These are phyloP conservation scores for Zalaria sp. DNA, from an alignment of 2,329 filamentous ascomycete genomes.

Conservation along the genomic window DNA sequence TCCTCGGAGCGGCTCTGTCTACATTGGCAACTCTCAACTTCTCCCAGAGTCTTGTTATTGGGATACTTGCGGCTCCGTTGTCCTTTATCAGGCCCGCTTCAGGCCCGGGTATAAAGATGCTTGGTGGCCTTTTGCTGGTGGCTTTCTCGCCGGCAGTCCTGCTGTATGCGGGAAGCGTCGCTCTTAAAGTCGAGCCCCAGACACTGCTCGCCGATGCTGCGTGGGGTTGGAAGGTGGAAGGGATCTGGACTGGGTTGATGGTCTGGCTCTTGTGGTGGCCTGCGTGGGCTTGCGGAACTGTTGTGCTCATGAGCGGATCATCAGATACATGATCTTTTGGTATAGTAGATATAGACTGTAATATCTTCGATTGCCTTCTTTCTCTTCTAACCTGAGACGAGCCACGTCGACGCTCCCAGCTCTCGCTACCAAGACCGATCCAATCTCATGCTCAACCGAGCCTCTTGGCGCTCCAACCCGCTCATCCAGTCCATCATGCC, in stretches of 20 bases:
- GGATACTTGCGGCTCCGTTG: slow-evolving; percentile 63
- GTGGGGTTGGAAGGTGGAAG: slow-evolving; percentile 8
- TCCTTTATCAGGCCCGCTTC: slow-evolving; percentile 47
- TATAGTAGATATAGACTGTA: no score
- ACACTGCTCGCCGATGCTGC: slow-evolving; percentile 7
- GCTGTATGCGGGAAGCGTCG: slow-evolving; percentile 2
- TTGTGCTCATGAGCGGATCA: slow-evolving; percentile 5
- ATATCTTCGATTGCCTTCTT: no score
- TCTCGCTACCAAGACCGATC: no score
- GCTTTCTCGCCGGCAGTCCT: slow-evolving; percentile 5
- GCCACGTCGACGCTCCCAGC: no score
- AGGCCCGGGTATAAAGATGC: slow-evolving; percentile 1
- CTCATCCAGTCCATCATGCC: background rate
- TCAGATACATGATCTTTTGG: no score
- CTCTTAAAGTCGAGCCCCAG: slow-evolving; percentile 2
- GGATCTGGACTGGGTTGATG: slow-evolving; percentile 7
- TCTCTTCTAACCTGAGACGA: no score
- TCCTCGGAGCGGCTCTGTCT: slow-evolving; percentile 82
- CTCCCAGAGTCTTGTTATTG: slow-evolving; percentile 73
- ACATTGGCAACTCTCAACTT: slow-evolving; percentile 94
- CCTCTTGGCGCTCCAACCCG: background rate
- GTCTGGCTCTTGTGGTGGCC: slow-evolving; percentile 9
- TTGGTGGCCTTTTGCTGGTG: slow-evolving; percentile 3
- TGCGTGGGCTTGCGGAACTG: slow-evolving; percentile 7
- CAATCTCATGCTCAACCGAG: no score